Base-by-base conservation (phyloP, 169 alveolate species). In the Cryptosporidium viatorum region DNA sequence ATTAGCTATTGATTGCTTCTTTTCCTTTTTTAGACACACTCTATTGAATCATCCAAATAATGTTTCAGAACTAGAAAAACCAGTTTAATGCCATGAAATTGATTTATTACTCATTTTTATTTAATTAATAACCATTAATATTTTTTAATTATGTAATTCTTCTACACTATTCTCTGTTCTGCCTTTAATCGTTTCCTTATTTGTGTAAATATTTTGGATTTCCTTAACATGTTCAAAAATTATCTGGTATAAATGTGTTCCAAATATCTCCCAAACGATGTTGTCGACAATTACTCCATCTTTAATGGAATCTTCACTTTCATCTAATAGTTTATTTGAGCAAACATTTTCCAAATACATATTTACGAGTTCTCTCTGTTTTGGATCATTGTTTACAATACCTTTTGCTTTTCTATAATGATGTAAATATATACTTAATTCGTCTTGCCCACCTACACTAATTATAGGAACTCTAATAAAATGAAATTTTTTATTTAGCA, bases 321-420 rank as follows among this genome's bases (percentile, higher is more conserved):
- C 12, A 55, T 73, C 29, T 21, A 58, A 73, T 9, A 55, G 14
- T 21, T 29, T 14, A 29, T 29, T 18, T 21, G 68, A 80, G 21
- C 89, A 80, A 41, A 6, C 52, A 41, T 80, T 80, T 41, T 59
- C 59, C 23, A n/a, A 26, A 41, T 41, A 62, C 75, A 80, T 59
- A 16, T 41, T 14, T 2, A 43, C 16, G 14, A 80, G 52, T 26
- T 80, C 89, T 48, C 37, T 60, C 16, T 80, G 39, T 26, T 59
- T 80, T 6, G 89, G 89, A 80, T 80, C 75, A 29, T 80, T 80
- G 21, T 50, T 80, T 18, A 80, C 89, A 31, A 80, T 23, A 6
- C 89, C 74, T 31, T 45, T 80, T 31, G 89, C 89, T 29, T 48
- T 80, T 65, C 89, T 80, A 26, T 80, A 80, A 50, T 80, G 89